Conservation (phyloP, 2,329 filamentous ascomycete genomes). For the Tolypocladium endophyticum region DNA sequence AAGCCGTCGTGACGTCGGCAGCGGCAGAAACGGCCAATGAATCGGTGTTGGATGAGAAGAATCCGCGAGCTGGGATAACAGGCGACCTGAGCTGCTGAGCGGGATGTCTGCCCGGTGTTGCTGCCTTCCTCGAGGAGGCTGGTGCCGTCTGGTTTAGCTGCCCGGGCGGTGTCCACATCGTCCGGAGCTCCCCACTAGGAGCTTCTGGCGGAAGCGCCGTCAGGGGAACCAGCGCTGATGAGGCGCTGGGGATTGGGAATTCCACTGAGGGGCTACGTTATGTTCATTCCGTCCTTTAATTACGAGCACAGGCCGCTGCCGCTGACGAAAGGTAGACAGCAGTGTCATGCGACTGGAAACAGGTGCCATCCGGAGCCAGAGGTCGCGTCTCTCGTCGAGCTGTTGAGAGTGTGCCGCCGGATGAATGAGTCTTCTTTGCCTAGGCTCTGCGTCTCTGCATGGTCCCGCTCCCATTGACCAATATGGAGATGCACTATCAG, state of each 20-base stretch:
- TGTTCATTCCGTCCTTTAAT: background rate
- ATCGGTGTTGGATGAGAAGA: background rate
- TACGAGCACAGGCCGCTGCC: background rate
- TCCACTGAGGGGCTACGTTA: background rate
- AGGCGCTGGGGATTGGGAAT: background rate
- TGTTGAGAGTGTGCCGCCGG: background rate
- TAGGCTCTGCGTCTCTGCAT: background rate
- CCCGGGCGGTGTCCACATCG: background rate
- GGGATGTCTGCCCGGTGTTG: background rate
- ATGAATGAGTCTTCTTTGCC: no score
- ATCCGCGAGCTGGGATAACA: no score
- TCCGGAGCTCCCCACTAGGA: background rate
- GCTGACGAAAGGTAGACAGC: background rate
- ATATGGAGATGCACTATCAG: no score
- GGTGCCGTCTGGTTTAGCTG: background rate
- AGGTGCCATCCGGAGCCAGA: background rate
- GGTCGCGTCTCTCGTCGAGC: background rate
- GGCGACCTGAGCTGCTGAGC: background rate
- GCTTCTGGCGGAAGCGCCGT: background rate
- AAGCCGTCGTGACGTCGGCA: background rate
- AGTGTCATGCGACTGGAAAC: background rate
- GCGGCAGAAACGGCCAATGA: background rate
- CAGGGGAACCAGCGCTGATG: background rate
- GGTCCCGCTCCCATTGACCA: no score
- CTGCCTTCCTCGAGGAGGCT: background rate